phyloP scores from a whole-genome alignment of 768 basidiomycete species.

The Leccinellum luteum region DNA sequence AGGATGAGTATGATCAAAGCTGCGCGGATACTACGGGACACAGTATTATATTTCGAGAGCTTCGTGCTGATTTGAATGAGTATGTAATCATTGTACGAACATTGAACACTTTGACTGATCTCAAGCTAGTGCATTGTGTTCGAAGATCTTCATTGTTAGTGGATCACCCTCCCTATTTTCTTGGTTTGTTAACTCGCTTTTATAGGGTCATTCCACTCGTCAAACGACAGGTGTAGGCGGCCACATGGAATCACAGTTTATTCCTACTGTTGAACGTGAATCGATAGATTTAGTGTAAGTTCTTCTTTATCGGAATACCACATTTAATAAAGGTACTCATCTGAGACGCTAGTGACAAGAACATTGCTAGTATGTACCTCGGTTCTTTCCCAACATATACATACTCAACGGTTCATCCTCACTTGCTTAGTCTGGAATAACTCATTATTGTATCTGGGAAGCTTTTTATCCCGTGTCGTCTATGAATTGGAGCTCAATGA shows the following conservation, averaged over 20 bases:
- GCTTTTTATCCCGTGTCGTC: neutral
- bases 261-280: constrained; percentile 14
- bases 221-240: constrained; percentile 13
- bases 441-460: neutral
- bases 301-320: neutral
- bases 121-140: constrained; percentile 49
- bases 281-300: constrained; percentile 10
- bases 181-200: neutral
- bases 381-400: no score
- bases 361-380: constrained; percentile 54
- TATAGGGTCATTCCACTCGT: constrained; percentile 10
- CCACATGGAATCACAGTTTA: constrained; percentile 8
- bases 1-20: constrained; percentile 5
- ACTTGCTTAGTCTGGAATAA: neutral
- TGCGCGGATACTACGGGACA: neutral
- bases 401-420: neutral
- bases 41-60: constrained; percentile 1
- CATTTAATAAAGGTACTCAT: neutral
- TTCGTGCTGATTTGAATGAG: constrained; percentile 14
- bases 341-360: neutral
- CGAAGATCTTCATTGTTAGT: constrained; percentile 80
- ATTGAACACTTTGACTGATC: neutral
- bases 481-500: neutral
- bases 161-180: neutral
- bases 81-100: neutral